Evolutionary conservation across 2,329 filamentous ascomycete genomes (phyloP).

Genomic region (Aspergillus chevalieri): DNA sequence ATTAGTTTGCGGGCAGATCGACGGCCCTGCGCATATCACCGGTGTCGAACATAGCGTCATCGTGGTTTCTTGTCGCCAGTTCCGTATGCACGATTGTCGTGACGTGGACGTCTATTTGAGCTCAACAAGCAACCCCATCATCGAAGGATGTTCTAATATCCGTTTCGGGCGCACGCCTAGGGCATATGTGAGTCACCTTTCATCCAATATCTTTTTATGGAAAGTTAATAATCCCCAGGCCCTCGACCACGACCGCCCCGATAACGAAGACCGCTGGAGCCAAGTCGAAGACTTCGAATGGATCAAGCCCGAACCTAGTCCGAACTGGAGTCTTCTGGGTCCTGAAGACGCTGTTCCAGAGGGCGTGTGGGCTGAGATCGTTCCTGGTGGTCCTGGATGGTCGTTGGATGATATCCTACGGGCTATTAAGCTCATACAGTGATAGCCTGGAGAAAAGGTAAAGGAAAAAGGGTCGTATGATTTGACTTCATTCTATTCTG

Average conservation of each 20-base stretch:
- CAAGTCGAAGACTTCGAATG: conserved; percentile 97
- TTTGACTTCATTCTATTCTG: not conserved
- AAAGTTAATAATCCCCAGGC: conserved; percentile 14
- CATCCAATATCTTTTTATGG: not conserved
- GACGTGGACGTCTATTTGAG: conserved; percentile 79
- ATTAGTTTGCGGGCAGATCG: conserved; percentile 70
- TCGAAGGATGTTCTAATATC: conserved; percentile 77
- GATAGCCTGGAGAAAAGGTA: conserved; percentile 3
- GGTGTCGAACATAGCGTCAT: conserved; percentile 65
- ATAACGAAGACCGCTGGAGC: conserved; percentile 66
- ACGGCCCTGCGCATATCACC: conserved; percentile 79
- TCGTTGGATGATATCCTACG: conserved; percentile 61
- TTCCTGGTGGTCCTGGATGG: conserved; percentile 58
- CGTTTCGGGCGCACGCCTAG: conserved; percentile 71
- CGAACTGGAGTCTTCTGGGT: conserved; percentile 73
- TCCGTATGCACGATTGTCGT: conserved; percentile 81
- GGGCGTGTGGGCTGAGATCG: conserved; percentile 62
- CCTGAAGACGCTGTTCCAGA: conserved; percentile 55
- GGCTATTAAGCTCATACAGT: conserved; percentile 25
- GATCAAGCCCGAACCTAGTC: conserved; percentile 78
- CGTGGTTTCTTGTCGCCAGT: conserved; percentile 75
- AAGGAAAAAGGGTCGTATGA: not conserved
- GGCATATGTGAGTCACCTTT: conserved; percentile 55
- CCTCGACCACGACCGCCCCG: conserved; percentile 24
- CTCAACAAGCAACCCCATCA: conserved; percentile 79